Conservation (phyloP, 2,329 filamentous ascomycete genomes). For the Fusarium brevicatenulatum region DNA sequence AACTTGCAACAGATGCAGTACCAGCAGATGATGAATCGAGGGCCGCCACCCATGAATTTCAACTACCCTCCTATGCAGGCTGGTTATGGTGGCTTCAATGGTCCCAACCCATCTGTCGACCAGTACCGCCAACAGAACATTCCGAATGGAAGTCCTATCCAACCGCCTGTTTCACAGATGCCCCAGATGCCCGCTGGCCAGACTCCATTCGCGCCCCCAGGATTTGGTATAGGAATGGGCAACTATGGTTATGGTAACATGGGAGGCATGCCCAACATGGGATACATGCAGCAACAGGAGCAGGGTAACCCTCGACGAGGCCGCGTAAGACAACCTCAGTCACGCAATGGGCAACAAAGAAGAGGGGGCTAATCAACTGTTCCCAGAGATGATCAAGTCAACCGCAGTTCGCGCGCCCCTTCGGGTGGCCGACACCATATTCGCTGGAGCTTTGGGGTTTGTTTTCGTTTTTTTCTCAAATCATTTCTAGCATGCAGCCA, state of each 20-base stretch:
- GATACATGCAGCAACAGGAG: slow-evolving; percentile 64
- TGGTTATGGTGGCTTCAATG: slow-evolving; percentile 64
- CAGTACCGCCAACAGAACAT: slow-evolving; percentile 65
- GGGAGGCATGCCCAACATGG: slow-evolving; percentile 59
- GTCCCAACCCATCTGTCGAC: slow-evolving; percentile 60
- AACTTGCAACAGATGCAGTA: slow-evolving; percentile 67
- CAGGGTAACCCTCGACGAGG: slow-evolving; percentile 67
- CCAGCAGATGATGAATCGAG: slow-evolving; percentile 68
- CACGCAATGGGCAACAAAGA: slow-evolving; percentile 24
- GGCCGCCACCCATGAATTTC: slow-evolving; percentile 64
- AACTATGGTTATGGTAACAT: slow-evolving; percentile 59
- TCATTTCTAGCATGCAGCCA: slow-evolving; percentile 36
- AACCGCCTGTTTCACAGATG: slow-evolving; percentile 57
- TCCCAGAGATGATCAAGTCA: slow-evolving; percentile 44
- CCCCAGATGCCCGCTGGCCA: slow-evolving; percentile 56
- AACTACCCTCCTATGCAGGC: slow-evolving; percentile 67
- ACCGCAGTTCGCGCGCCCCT: slow-evolving; percentile 13
- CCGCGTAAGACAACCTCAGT: slow-evolving; percentile 59
- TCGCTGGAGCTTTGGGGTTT: slow-evolving; percentile 34
- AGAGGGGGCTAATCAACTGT: slow-evolving; percentile 39
- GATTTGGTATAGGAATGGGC: slow-evolving; percentile 60
- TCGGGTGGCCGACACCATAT: slow-evolving; percentile 19
- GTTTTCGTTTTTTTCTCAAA: slow-evolving; percentile 30
- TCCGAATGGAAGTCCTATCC: slow-evolving; percentile 63
- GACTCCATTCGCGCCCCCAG: slow-evolving; percentile 60